Base-by-base conservation (phyloP, 805 yeast species). In the Lipomyces yamadae region DNA sequence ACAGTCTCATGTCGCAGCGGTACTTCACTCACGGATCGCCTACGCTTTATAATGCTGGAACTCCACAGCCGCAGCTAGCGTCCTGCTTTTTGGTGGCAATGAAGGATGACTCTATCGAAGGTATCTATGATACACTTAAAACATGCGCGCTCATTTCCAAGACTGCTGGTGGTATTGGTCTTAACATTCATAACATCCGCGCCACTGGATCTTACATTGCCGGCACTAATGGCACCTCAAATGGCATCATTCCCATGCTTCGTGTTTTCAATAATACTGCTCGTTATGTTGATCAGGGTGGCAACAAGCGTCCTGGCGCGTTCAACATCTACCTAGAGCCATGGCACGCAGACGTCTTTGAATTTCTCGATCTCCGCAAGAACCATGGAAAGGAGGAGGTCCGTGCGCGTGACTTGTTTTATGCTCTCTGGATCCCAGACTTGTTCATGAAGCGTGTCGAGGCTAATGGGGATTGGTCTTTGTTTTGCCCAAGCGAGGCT, bases 261-360 rank as follows among this genome's bases (percentile, higher is more conserved):
- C 86, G 97, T 73, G 98, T 94, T 8, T 94, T 88, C 81, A 94
- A 94, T 81, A 90, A 92, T 79, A 92, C 98, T 33, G 98, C 99
- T 24, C 86, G 97, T 73, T 94, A 93, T 75, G 98, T 94, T 54
- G 98, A 94, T 75, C 99, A 94, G 82, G 99, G 99, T 70, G 98
- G 98, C 64, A 94, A 94, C 80, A 93, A 93, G 79, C 84, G 99
- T 75, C 99, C 99, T 0, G 98, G 98, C 69, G 99, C 99, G 2
- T 90, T 94, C 78, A 97, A 97, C 45, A 80, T 92, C 48, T 94
- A 93, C 79, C 78, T 94, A 48, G 99, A 94, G 80, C 98, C 99
- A 64, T 94, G 99, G 99, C 99, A 94, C 76, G 85, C 90, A 10
- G 99, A 94, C 74, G 83, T 94, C 45, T 89, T 91, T 77, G 97